Conservation (phyloP, 176 grass and related monocot genomes). For the Cenchrus fungigraminus region DNA sequence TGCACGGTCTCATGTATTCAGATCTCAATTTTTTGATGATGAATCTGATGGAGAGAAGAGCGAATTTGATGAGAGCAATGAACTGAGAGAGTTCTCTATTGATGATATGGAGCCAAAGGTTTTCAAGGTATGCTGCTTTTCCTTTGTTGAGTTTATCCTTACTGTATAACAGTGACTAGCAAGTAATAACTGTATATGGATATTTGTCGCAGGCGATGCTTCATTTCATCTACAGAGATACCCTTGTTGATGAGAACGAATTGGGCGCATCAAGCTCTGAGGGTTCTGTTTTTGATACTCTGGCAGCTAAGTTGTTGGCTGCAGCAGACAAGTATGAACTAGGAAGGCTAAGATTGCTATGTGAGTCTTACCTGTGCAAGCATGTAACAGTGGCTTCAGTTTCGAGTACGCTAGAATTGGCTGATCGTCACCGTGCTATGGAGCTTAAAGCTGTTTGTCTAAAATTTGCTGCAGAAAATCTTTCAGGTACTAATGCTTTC, state of each 20-base stretch:
- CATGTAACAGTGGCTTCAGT: slow-evolving; percentile 76
- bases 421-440: slow-evolving; percentile 73
- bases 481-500: slow-evolving; percentile 67
- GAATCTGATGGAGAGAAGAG: slow-evolving; percentile 50
- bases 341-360: slow-evolving; percentile 71
- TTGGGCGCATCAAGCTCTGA: slow-evolving; percentile 68
- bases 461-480: slow-evolving; percentile 89
- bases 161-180: not conserved
- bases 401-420: slow-evolving; percentile 72
- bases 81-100: slow-evolving; percentile 60
- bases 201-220: slow-evolving; percentile 69
- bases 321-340: slow-evolving; percentile 89
- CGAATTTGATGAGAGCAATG: slow-evolving; percentile 32
- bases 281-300: slow-evolving; percentile 71
- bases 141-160: slow-evolving; percentile 15
- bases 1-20: slow-evolving; percentile 77
- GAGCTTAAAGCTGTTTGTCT: slow-evolving; percentile 96
- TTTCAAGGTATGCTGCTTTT: slow-evolving; percentile 72
- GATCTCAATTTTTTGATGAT: slow-evolving; percentile 61
- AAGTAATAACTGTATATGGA: slow-evolving; percentile 11
- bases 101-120: slow-evolving; percentile 87
- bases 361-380: slow-evolving; percentile 87
- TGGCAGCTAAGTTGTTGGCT: slow-evolving; percentile 79
- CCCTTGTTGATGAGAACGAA: slow-evolving; percentile 72
- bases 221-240: slow-evolving; percentile 91